Base-by-base conservation (phyloP, 2,329 filamentous ascomycete species). In the Nectriaceae sp. region DNA sequence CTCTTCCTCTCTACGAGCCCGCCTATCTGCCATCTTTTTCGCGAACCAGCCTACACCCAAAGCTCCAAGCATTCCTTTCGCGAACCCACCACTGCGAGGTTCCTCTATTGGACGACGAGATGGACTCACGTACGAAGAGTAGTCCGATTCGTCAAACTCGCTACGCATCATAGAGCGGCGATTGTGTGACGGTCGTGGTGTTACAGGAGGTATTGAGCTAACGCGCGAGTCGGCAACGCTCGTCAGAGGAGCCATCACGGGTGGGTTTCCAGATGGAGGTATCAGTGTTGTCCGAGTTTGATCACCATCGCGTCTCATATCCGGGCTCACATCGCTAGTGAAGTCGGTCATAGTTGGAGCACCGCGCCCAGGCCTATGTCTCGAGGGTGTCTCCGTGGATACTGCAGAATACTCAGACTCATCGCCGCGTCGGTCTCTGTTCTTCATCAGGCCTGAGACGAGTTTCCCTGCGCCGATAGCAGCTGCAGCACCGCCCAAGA, bases 11-110 rank as follows among this genome's bases (percentile, higher is more conserved):
- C 33, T 39, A 8, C 62, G 73, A 50, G 72, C 64, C 42, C 71
- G 71, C 57, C 83, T 70, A 66, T 84, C 76, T 56, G 79, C 82
- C 65, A 88, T 77, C 65, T 82, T 81, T 70, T 80, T 85, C 5
- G 82, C 80, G 40, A 91, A 71, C 73, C 86, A 88, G 8, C 87
- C 88, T 26, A 87, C 73, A 2, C 87, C 87, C 21, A 89, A 68
- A 2, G 84, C 75, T 8, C 80, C 84, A 42, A 85, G 62, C 13
- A 83, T 58, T 1, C 80, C 80, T 55, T 86, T 82, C 19, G 76
- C 78, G n/a, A 76, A 68, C 1, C 76, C 75, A 53, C 79, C 77
- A 11, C 68, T 69, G 47, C 76, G 70, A 5, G 53, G 69, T 18
- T 75, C 73, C 6, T 74, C 74, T 11, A 71, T 62, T 21, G 75